Evolutionary conservation across 768 basidiomycete species (phyloP), one percentile per base, ranked within the genome.

Genomic region (Exsudoporus frostii): DNA sequence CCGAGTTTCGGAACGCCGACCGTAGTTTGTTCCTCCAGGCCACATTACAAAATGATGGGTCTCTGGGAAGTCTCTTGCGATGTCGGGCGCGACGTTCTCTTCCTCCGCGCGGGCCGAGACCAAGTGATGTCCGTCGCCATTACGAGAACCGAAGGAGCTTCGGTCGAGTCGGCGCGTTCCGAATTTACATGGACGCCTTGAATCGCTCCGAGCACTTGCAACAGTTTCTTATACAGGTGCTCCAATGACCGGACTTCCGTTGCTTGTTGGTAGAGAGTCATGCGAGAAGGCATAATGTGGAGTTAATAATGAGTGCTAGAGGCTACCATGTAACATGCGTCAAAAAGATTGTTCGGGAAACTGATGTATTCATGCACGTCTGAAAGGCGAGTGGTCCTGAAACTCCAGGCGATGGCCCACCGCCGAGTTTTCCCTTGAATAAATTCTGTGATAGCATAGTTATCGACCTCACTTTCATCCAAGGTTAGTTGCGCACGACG

Each of bases 401-500:
- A 84, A 0, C 90, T 93, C 96, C 96, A 98, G 0, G 81, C 92
- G 2, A 98, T 70, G 0, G 86, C 90, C 93, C 94, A 98, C n/a
- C 97, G 81, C 2, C 87, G 79, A 0, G 96, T 98, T 51, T 86
- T 82, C 1, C 95, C 92, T 70, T 93, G 93, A 3, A 86, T 74
- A 42, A 95, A 87, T 58, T 92, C 86, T 0, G 85, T 85, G 41
- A 98, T 74, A 0, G 84, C 88, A 67, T 95, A 98, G 69, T 97
- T 97, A 30, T 81, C 74, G 40, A 98, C 81, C 92, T 97, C 51
- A 4, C 33, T 51, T 34, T 11, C 33, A 30, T 34, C 17, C 25
- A 0, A 17, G 39, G 30, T 58, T 24, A 59, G 42, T n/a, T 19
- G 32, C 30, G 19, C 5, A 14, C 29, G 33, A 24, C 8, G n/a